Percentiles rank a stretch among this genome's conserved stretches.
Conservation (phyloP, 768 basidiomycete species). For the Exsudoporus frostii region DNA sequence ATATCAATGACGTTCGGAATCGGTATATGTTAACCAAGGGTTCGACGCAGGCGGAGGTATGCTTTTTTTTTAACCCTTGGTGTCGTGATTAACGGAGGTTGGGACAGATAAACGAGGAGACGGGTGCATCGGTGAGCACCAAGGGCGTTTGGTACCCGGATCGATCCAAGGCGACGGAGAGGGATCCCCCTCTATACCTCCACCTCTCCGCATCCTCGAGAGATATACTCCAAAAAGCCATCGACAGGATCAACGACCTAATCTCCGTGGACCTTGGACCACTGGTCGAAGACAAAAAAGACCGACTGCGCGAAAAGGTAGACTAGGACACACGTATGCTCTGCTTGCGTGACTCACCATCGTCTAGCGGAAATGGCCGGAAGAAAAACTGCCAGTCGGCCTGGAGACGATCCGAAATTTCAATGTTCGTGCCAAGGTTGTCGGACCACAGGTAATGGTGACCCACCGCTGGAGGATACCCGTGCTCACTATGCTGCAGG, state of each 20-base stretch:
- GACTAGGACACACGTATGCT: background rate
- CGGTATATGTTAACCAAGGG: slow-evolving; percentile 93
- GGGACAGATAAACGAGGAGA: slow-evolving; percentile 84
- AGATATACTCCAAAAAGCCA: slow-evolving; percentile 62
- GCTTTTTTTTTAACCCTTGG: slow-evolving; percentile 22
- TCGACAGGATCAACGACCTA: slow-evolving; percentile 71
- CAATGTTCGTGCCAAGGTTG: slow-evolving; percentile 96
- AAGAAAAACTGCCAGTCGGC: slow-evolving; percentile 89
- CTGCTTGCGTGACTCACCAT: slow-evolving; percentile 5
- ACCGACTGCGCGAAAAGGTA: slow-evolving; percentile 65
- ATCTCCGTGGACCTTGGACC: slow-evolving; percentile 74
- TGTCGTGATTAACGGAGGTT: background rate
- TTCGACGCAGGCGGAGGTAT: slow-evolving; percentile 84
- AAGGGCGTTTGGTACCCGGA: slow-evolving; percentile 98
- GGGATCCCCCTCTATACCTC: slow-evolving; percentile 90
- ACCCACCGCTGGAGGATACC: background rate
- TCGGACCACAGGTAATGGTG: slow-evolving; percentile 78
- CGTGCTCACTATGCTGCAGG: slow-evolving; percentile 36
- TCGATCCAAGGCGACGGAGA: slow-evolving; percentile 83
- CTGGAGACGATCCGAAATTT: slow-evolving; percentile 93
- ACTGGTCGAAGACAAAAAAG: slow-evolving; percentile 76
- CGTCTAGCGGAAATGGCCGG: slow-evolving; percentile 90
- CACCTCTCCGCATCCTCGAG: slow-evolving; percentile 80
- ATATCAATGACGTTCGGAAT: slow-evolving; percentile 95
- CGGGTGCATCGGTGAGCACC: slow-evolving; percentile 88